phyloP scores from a whole-genome alignment of 2,329 filamentous ascomycete genomes.

The Leptosphaerulina australis region DNA sequence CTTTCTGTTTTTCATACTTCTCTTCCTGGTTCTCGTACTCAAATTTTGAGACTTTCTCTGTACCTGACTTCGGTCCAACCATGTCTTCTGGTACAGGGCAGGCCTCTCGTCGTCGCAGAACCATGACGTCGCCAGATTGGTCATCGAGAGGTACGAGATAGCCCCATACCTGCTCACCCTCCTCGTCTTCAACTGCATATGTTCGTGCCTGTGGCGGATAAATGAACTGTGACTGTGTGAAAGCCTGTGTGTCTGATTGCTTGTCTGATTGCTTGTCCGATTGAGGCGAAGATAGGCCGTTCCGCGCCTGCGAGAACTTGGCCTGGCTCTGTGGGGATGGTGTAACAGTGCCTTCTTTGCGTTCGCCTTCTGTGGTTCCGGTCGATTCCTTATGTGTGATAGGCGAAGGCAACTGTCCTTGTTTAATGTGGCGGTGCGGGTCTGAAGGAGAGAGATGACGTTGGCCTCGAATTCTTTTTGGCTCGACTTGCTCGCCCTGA shows the following conservation, averaged over 20 bases:
- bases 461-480: constrained; percentile 83
- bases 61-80: constrained; percentile 47
- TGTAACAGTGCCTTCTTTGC: constrained; percentile 75
- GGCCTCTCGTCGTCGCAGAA: constrained; percentile 74
- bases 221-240: constrained; percentile 86
- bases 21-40: constrained; percentile 68
- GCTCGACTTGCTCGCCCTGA: constrained; percentile 66
- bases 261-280: constrained; percentile 15
- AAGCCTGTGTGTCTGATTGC: constrained; percentile 76
- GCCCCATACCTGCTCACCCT: constrained; percentile 88
- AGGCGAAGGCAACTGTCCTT: constrained; percentile 75
- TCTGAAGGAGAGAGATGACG: constrained; percentile 64
- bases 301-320: constrained; percentile 41
- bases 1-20: constrained; percentile 62
- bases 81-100: constrained; percentile 65
- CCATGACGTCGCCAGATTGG: constrained; percentile 70
- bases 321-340: constrained; percentile 56
- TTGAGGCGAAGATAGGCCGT: constrained; percentile 62
- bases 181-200: constrained; percentile 85
- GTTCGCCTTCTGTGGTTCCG: constrained; percentile 56
- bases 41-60: constrained; percentile 55
- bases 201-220: constrained; percentile 73
- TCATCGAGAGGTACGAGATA: constrained; percentile 85
- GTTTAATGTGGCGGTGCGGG: constrained; percentile 58
- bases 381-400: constrained; percentile 72